Conservation (phyloP, 805 yeast species). For the Wickerhamomyces mucosus region DNA sequence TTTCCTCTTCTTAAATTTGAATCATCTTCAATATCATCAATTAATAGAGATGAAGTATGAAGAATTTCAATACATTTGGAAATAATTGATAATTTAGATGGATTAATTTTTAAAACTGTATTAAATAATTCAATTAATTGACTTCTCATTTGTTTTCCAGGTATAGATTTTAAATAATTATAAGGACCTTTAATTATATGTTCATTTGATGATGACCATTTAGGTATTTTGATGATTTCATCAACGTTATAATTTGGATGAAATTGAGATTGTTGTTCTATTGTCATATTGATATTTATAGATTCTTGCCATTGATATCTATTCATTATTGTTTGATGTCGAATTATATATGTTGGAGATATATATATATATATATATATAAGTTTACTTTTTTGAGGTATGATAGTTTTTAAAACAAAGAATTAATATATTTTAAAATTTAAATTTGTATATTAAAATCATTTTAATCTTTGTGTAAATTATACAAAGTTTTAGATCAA, state of each 20-base stretch:
- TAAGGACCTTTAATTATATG: slow-evolving; percentile 17
- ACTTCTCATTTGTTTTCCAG: slow-evolving; percentile 18
- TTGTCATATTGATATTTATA: neutral
- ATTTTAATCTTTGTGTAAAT: too few relatives aligned
- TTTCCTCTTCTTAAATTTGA: slow-evolving; percentile 65
- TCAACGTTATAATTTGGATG: neutral
- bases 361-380: too few relatives aligned
- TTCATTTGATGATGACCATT: slow-evolving; percentile 3
- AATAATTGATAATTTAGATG: slow-evolving; percentile 27
- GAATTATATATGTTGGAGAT: too few relatives aligned
- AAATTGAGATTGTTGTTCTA: neutral
- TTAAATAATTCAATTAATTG: slow-evolving; percentile 45
- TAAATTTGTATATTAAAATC: too few relatives aligned
- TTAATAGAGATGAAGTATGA: slow-evolving; percentile 57
- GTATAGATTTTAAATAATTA: slow-evolving; percentile 14
- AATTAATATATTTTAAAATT: too few relatives aligned
- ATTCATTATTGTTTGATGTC: too few relatives aligned
- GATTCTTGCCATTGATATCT: too few relatives aligned
- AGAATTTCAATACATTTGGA: slow-evolving; percentile 44
- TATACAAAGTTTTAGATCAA: too few relatives aligned
- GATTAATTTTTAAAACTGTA: slow-evolving; percentile 35
- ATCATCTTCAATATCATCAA: slow-evolving; percentile 86
- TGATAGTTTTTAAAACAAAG: too few relatives aligned
- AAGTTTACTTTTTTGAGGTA: too few relatives aligned
- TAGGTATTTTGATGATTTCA: slow-evolving; percentile 3